Conservation (phyloP, 441 rosid genomes). For the Melastoma candidum region DNA sequence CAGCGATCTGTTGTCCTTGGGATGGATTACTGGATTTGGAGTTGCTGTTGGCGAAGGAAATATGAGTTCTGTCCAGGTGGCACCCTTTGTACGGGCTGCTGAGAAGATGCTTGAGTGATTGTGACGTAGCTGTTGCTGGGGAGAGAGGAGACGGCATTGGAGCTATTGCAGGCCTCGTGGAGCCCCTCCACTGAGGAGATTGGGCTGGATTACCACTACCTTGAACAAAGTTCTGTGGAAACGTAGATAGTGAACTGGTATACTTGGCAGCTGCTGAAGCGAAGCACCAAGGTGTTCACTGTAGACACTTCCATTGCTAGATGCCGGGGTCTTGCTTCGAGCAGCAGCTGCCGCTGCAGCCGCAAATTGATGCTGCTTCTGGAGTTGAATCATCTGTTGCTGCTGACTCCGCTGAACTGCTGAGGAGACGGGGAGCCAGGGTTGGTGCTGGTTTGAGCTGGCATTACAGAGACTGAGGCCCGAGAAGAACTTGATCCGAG, state of each 20-base stretch:
- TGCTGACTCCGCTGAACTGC: constrained; percentile 25
- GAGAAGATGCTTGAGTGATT: constrained; percentile 53
- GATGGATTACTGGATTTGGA: constrained; percentile 41
- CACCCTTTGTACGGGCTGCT: constrained; percentile 52
- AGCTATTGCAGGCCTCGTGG: constrained; percentile 42
- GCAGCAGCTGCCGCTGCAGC: constrained; percentile 35
- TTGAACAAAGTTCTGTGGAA: constrained; percentile 72
- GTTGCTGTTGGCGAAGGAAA: constrained; percentile 62
- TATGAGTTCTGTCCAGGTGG: constrained; percentile 63
- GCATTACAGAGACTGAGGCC: constrained; percentile 34
- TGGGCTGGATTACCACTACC: constrained; percentile 48
- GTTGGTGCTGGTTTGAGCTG: constrained; percentile 24
- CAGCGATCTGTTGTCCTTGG: constrained; percentile 48
- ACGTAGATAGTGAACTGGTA: constrained; percentile 40
- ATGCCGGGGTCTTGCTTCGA: constrained; percentile 50
- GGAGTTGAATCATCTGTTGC: constrained; percentile 41
- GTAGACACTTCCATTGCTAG: constrained; percentile 55
- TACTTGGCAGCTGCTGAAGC: constrained; percentile 24
- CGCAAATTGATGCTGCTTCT: constrained; percentile 64
- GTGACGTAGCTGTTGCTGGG: constrained; percentile 28
- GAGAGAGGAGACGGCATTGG: constrained; percentile 50
- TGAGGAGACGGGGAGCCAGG: constrained; percentile 38
- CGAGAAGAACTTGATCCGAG: constrained; percentile 48
- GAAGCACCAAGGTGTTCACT: constrained; percentile 14
- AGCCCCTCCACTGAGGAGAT: constrained; percentile 80